phyloP scores from a whole-genome alignment of 768 basidiomycete species.

The Tricholoma sp. region DNA sequence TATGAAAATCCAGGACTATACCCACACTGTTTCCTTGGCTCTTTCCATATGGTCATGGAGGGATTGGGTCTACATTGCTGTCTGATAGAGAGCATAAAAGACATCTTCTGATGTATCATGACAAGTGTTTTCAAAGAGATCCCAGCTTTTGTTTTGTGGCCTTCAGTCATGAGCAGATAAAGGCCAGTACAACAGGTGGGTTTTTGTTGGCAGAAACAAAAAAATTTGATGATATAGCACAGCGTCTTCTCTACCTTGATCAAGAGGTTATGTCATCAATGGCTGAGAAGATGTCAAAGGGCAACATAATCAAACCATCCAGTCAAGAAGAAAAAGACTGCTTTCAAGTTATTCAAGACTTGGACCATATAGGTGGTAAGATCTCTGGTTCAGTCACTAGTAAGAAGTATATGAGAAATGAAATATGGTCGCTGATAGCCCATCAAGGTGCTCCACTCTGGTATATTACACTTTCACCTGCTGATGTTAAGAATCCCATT shows the following conservation, averaged over 20 bases:
- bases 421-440: conserved; percentile 25
- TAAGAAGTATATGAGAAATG: conserved; percentile 25
- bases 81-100: conserved; percentile 17
- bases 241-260: conserved; percentile 18
- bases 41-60: conserved; percentile 33
- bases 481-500: conserved; percentile 25
- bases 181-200: conserved; percentile 19
- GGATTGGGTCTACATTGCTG: conserved; percentile 13
- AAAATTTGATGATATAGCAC: conserved; percentile 21
- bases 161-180: conserved; percentile 37
- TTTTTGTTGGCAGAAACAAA: conserved; percentile 22
- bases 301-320: conserved; percentile 19
- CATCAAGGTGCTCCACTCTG: conserved; percentile 24
- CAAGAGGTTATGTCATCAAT: conserved; percentile 16
- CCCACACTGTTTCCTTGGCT: conserved; percentile 39
- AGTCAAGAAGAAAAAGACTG: conserved; percentile 30
- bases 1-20: conserved; percentile 32
- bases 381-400: conserved; percentile 22
- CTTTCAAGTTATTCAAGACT: conserved; percentile 26
- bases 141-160: conserved; percentile 30
- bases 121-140: conserved; percentile 34
- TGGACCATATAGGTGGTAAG: conserved; percentile 30
- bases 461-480: conserved; percentile 31
- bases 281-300: conserved; percentile 15
- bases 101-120: conserved; percentile 30